Evolutionary conservation across 257 asterid species (phyloP).

Genomic region (Fraxinus cuspidata): DNA sequence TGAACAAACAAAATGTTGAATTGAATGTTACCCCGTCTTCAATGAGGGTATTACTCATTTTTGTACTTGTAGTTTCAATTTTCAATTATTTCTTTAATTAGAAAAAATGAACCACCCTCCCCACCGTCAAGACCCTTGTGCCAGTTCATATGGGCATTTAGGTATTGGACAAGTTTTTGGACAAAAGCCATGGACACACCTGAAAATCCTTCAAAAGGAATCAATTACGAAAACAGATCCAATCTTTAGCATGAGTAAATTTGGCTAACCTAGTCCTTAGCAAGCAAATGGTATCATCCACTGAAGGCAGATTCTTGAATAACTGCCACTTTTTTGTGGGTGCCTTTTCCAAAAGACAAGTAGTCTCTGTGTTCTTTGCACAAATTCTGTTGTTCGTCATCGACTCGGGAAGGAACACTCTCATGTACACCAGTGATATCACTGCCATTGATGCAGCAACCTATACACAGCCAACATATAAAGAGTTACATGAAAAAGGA

Average conservation of each 20-base stretch:
- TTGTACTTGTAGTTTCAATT: background rate
- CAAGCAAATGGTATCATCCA: constrained; percentile 35
- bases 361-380: constrained; percentile 29
- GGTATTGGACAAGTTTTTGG: background rate
- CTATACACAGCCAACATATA: constrained; percentile 25
- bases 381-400: background rate
- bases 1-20: background rate
- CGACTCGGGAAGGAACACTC: constrained; percentile 44
- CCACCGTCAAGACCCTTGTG: background rate
- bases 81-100: no score
- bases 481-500: background rate
- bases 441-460: constrained; percentile 41
- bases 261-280: constrained; percentile 38
- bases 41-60: background rate
- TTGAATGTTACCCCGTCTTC: background rate
- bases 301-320: constrained; percentile 38
- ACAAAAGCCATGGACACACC: background rate
- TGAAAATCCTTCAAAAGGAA: background rate
- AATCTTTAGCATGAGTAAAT: background rate
- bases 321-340: constrained; percentile 30
- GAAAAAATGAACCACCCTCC: background rate
- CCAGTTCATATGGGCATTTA: background rate
- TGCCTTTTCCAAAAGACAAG: constrained; percentile 44
- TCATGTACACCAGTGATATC: constrained; percentile 43
- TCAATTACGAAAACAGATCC: background rate